These are phyloP conservation scores for Chlamydomonas schloesseri DNA, from an alignment of 139 green algal species.

Conservation along the genomic window DNA sequence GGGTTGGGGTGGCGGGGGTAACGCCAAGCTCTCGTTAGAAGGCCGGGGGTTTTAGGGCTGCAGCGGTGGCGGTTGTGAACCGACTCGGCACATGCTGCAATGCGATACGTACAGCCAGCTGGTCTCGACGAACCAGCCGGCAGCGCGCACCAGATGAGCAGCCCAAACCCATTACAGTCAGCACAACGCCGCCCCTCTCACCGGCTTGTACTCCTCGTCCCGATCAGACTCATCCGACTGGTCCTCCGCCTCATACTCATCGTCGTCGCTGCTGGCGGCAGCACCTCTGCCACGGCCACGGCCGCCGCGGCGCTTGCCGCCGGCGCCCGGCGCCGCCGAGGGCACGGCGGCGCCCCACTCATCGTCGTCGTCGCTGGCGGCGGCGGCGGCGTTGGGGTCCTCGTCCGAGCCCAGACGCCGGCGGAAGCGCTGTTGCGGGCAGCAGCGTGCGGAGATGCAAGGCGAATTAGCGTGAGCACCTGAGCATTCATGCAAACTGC, in stretches of 20 bases:
- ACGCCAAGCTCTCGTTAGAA: too few species aligned
- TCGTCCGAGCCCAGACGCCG: constrained; percentile 14
- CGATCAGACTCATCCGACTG: constrained; percentile 27
- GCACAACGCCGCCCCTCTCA: too few species aligned
- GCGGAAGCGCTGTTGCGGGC: constrained; percentile 37
- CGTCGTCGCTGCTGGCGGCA: background rate
- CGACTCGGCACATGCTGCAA: too few species aligned
- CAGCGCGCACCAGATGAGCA: too few species aligned
- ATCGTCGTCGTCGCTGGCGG: constrained; percentile 23
- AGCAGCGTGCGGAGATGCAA: too few species aligned
- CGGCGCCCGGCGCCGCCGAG: background rate
- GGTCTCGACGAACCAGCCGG: too few species aligned
- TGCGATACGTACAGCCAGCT: too few species aligned
- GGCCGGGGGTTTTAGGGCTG: too few species aligned
- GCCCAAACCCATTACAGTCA: too few species aligned
- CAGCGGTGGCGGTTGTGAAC: too few species aligned
- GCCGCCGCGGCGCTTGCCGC: background rate
- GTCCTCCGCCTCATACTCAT: background rate
- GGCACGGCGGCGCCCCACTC: constrained; percentile 13
- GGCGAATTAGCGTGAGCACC: too few species aligned
- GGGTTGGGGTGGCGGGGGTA: background rate
- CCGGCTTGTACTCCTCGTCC: constrained; percentile 33
- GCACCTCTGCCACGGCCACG: background rate
- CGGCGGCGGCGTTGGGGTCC: background rate
- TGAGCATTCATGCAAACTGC: too few species aligned